Percentiles rank a stretch among this genome's conserved stretches.
Evolutionary conservation across 495 filamentous ascomycete species (phyloP).

Genomic region (Podospora didyma): DNA sequence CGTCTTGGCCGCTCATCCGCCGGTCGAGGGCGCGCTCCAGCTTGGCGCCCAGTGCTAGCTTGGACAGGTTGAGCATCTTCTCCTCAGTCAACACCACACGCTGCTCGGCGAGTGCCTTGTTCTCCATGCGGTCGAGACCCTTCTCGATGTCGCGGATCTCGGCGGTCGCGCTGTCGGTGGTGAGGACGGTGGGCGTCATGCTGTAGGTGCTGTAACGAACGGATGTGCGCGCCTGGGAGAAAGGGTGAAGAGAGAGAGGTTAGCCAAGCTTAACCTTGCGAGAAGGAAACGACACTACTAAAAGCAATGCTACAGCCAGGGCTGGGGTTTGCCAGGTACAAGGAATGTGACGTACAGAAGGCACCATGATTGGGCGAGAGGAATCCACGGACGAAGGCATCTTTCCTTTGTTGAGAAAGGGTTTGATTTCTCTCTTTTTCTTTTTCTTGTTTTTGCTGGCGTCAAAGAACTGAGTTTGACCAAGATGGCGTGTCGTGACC

Average conservation of each 20-base stretch:
- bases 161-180: slow-evolving; percentile 56
- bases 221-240: slow-evolving; percentile 56
- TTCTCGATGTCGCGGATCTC: slow-evolving; percentile 81
- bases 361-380: slow-evolving; percentile 71
- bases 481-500: background rate
- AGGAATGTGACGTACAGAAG: slow-evolving; percentile 53
- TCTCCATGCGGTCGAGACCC: slow-evolving; percentile 84
- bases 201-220: slow-evolving; percentile 80
- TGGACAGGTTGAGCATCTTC: slow-evolving; percentile 82
- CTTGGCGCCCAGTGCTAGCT: slow-evolving; percentile 89
- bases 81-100: slow-evolving; percentile 77
- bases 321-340: no score
- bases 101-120: slow-evolving; percentile 79
- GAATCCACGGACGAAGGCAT: slow-evolving; percentile 70
- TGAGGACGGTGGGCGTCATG: slow-evolving; percentile 66
- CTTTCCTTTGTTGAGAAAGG: slow-evolving; percentile 19
- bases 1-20: slow-evolving; percentile 89
- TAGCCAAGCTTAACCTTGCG: background rate
- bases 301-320: no score
- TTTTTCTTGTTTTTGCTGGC: background rate
- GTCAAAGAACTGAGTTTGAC: background rate
- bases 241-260: slow-evolving; percentile 3
- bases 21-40: slow-evolving; percentile 86
- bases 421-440: background rate
- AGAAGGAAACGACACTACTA: background rate